phyloP scores from a whole-genome alignment of 2,329 filamentous ascomycete genomes.

The Trichoderma sp. region DNA sequence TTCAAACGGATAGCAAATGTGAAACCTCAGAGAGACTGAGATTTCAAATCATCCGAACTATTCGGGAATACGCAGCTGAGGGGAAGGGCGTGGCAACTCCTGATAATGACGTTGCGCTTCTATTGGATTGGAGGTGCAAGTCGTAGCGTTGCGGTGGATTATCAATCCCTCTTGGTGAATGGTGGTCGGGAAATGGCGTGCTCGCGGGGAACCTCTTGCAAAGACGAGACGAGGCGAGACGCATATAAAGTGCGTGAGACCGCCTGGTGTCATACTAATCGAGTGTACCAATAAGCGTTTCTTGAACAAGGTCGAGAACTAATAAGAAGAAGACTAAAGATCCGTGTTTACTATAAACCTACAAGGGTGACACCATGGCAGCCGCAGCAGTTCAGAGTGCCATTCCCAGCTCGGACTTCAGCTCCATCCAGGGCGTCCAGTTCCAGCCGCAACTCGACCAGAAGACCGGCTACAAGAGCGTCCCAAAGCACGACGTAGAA shows the following conservation, averaged over 20 bases:
- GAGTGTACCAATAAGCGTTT: not conserved
- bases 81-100: conserved; percentile 9
- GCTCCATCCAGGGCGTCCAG: conserved; percentile 21
- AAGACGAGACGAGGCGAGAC: not conserved
- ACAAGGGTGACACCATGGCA: conserved; percentile 31
- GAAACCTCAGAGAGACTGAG: not conserved
- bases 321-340: not conserved
- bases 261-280: not conserved
- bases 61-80: conserved; percentile 6
- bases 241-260: not conserved
- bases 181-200: conserved; percentile 34
- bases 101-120: conserved; percentile 17
- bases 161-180: conserved; percentile 33
- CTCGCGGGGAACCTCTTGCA: conserved; percentile 29
- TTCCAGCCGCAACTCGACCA: conserved; percentile 26
- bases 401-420: conserved; percentile 19
- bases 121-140: not conserved
- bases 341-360: not conserved
- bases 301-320: not conserved
- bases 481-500: conserved; percentile 37
- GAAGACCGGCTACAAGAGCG: not conserved
- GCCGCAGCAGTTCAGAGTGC: conserved; percentile 33
- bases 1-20: not conserved
- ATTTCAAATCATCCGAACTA: conserved; percentile 20
- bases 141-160: conserved; percentile 30